Evolutionary conservation across 192 early-diverging fungal species (phyloP).

Genomic region (Rhizophagus clarus): DNA sequence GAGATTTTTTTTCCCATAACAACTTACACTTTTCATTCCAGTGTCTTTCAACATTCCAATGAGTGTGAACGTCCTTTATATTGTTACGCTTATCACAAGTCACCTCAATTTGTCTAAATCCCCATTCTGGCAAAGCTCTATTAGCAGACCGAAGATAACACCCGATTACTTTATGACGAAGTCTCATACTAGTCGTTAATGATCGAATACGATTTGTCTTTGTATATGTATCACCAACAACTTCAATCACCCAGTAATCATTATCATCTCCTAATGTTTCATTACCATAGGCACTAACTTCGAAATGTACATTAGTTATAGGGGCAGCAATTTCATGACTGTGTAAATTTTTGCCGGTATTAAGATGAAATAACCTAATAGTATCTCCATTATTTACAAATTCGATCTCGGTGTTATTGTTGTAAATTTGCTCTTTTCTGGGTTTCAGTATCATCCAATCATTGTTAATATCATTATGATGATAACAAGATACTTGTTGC

Average conservation of each 20-base stretch:
- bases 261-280: constrained; percentile 71
- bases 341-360: constrained; percentile 81
- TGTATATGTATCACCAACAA: constrained; percentile 66
- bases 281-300: constrained; percentile 91
- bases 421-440: constrained; percentile 44
- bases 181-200: constrained; percentile 78
- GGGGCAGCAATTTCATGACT: constrained; percentile 79
- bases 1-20: neutral
- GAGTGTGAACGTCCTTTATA: constrained; percentile 60
- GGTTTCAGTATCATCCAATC: constrained; percentile 76
- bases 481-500: constrained; percentile 96
- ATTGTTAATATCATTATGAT: constrained; percentile 93
- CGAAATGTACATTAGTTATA: constrained; percentile 73
- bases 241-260: constrained; percentile 91
- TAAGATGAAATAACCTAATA: constrained; percentile 77
- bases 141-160: constrained; percentile 80
- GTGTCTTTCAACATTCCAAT: constrained; percentile 96
- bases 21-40: constrained; percentile 69
- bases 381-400: constrained; percentile 78
- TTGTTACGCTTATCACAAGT: constrained; percentile 75
- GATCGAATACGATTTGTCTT: constrained; percentile 59
- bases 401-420: constrained; percentile 49
- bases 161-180: constrained; percentile 69
- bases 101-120: constrained; percentile 92
- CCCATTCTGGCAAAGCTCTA: constrained; percentile 91